Conservation (phyloP, 2,329 filamentous ascomycete genomes). For the Colletotrichum sp. region DNA sequence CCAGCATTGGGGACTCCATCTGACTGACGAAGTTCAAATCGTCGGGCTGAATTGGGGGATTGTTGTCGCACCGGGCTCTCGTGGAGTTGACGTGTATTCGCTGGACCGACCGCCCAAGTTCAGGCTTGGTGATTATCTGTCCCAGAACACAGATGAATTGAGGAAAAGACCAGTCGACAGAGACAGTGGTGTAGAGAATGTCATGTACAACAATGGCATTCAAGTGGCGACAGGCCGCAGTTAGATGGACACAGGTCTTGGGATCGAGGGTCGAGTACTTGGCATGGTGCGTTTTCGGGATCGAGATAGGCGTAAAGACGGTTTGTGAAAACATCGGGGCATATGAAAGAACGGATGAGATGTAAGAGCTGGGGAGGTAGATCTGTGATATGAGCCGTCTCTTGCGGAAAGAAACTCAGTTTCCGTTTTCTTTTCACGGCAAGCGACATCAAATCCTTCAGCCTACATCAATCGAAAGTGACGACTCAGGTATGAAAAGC, state of each 20-base stretch:
- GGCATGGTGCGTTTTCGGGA: background rate
- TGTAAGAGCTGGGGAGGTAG: background rate
- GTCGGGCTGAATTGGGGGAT: background rate
- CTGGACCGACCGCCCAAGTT: background rate
- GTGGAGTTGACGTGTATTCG: background rate
- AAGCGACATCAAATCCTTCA: background rate
- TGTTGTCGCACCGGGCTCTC: background rate
- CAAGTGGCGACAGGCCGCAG: background rate
- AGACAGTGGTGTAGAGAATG: background rate
- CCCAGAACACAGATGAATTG: background rate
- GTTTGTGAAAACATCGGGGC: background rate
- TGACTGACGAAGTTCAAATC: background rate
- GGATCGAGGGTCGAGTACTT: background rate
- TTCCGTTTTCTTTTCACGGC: background rate
- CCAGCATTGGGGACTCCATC: background rate
- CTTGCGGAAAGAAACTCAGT: background rate
- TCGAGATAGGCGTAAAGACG: background rate
- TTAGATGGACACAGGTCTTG: background rate
- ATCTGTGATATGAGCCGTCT: background rate
- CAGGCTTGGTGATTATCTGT: background rate
- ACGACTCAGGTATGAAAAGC: background rate
- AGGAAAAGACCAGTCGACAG: background rate
- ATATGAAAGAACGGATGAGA: background rate
- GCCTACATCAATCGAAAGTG: background rate
- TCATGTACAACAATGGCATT: background rate